phyloP scores from a whole-genome alignment of 129 eudicot species.

The Pittosporum tobira region DNA sequence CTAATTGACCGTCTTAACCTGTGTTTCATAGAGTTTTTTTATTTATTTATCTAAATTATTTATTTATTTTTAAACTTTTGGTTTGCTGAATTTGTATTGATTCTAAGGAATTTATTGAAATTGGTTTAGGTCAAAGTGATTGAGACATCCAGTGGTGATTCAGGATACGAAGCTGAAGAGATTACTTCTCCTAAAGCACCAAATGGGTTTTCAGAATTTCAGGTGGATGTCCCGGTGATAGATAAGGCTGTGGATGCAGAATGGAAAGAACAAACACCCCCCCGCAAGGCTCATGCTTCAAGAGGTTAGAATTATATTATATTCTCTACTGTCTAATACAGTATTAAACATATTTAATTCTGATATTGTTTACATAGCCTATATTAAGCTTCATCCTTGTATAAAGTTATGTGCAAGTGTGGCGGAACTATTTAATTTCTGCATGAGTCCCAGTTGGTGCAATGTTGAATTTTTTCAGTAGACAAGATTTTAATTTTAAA shows the following conservation, averaged over 20 bases:
- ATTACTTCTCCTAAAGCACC: constrained; percentile 33
- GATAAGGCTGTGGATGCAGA: constrained; percentile 27
- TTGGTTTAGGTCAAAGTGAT: constrained; percentile 32
- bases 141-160: constrained; percentile 35
- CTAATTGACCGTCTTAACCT: background rate
- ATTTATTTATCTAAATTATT: background rate
- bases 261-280: constrained; percentile 13
- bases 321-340: background rate
- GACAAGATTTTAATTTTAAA: too few relatives aligned
- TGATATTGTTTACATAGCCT: background rate
- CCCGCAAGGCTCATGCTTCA: constrained; percentile 11
- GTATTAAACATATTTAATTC: background rate
- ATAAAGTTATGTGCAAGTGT: too few relatives aligned
- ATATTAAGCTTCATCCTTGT: background rate
- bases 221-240: constrained; percentile 23
- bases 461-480: too few relatives aligned
- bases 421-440: too few relatives aligned
- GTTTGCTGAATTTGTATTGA: background rate
- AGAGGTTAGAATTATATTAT: constrained; percentile 13
- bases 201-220: constrained; percentile 27
- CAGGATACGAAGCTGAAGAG: constrained; percentile 57
- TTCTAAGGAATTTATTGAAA: background rate
- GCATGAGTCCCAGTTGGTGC: too few relatives aligned
- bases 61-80: background rate
- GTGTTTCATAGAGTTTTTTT: background rate